Evolutionary conservation across 1,284 basidiomycete species (phyloP), one percentile per base, ranked within the genome.

Genomic region (Moesziomyces parantarcticus): DNA sequence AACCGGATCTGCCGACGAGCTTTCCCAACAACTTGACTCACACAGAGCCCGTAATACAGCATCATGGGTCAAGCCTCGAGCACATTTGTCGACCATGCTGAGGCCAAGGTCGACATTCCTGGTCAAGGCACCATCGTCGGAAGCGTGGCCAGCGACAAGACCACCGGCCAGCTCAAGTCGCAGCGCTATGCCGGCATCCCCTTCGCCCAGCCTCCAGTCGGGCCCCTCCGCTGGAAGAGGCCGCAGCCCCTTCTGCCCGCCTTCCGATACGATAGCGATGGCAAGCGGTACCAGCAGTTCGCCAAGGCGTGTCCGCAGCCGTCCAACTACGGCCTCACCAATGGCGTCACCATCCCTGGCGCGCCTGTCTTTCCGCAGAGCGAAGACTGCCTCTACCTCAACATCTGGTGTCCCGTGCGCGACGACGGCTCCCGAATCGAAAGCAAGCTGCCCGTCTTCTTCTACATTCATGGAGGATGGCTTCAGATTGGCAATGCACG

Each of bases 351-450:
- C 1, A 10, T 56, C 7, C 55, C 62, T 14, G n/a, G 58, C 49
- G 4, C 14, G n/a, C 26, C 47, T 16, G 20, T 32, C 9, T 41
- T 46, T 14, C 29, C 34, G 9, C 51, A 66, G 25, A 63, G 47
- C 46, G 74, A 76, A 32, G 74, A 76, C 45, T 76, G 74, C 20
- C 65, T 76, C 32, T 69, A 73, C 43, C 74, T 76, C 42, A 76
- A 74, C 44, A 52, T 74, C 21, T 74, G 74, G 74, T 50, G 50
- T 23, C 74, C 74, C 3, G 48, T 51, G 2, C 47, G 47, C 7
- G 7, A 50, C 0, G 48, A 50, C 29, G 63, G 58, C 10, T 50
- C 46, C 1, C 21, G 53, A 21, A 8, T 7, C 14, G 9, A 8
- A 13, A 23, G 39, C 7, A 65, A 66, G 49, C 50, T 67, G 6